Conservation (phyloP, 78 protist species). For the Dictyostelium firmibasis region DNA sequence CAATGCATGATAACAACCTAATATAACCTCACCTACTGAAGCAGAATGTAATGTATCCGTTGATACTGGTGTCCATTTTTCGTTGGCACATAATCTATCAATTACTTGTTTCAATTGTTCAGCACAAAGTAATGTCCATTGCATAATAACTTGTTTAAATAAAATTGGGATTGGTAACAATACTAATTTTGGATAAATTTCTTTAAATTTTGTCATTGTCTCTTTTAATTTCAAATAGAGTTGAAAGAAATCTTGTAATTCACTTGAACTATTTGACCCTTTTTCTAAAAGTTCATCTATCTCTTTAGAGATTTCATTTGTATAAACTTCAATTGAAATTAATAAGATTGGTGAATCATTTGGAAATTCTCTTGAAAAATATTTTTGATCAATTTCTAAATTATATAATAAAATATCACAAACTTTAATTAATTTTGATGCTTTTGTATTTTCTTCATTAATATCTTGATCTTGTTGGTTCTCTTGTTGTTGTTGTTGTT, state of each 20-base stretch:
- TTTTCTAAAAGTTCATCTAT: conserved; percentile 33
- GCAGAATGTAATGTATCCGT: conserved; percentile 49
- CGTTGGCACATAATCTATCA: conserved; percentile 34
- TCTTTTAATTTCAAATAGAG: conserved; percentile 58
- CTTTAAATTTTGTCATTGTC: conserved; percentile 36
- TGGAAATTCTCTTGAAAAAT: conserved; percentile 50
- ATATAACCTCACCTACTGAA: conserved; percentile 37
- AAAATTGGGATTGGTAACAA: conserved; percentile 48
- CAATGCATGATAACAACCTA: conserved; percentile 70
- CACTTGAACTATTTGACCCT: conserved; percentile 48
- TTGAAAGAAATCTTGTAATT: conserved; percentile 41
- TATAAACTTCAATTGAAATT: conserved; percentile 14
- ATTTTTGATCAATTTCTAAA: conserved; percentile 35
- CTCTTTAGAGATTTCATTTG: neutral
- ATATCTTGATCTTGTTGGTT: neutral
- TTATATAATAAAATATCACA: conserved; percentile 52
- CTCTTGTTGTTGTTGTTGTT: no score
- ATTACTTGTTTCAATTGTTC: neutral
- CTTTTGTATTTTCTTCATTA: neutral
- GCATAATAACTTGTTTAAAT: conserved; percentile 58
- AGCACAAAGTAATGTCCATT: conserved; percentile 50
- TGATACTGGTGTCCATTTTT: conserved; percentile 59
- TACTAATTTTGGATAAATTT: conserved; percentile 15
- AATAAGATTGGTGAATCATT: conserved; percentile 25
- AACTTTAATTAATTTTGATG: conserved; percentile 21